Conservation (phyloP, 192 early-diverging fungal genomes). For the Podila minutissima region DNA sequence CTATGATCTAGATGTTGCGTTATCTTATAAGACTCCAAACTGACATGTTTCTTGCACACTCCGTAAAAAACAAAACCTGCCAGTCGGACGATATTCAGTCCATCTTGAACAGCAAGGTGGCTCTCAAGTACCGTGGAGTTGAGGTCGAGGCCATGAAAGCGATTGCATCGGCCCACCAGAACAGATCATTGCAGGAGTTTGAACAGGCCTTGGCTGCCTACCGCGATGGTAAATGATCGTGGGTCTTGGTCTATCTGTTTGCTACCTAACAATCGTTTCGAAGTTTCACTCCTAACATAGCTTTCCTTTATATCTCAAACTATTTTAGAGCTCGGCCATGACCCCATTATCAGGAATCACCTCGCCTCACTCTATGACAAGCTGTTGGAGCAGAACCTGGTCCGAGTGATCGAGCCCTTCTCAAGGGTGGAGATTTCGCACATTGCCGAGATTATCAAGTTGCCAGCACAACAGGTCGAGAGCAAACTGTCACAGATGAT, state of each 20-base stretch:
- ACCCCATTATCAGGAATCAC: constrained; percentile 95
- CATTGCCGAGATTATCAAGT: constrained; percentile 92
- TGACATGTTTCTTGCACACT: too few species aligned
- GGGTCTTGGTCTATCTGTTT: background rate
- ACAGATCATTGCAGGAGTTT: constrained; percentile 97
- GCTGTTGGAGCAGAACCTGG: constrained; percentile 95
- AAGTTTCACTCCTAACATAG: background rate
- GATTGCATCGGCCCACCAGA: constrained; percentile 95
- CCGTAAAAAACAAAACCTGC: background rate
- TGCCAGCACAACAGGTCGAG: constrained; percentile 95
- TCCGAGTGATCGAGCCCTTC: constrained; percentile 98
- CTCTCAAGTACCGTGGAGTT: constrained; percentile 85
- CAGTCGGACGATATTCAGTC: constrained; percentile 94
- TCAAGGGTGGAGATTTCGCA: constrained; percentile 97
- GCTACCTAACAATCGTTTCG: background rate
- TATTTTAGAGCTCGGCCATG: constrained; percentile 80
- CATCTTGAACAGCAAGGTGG: constrained; percentile 93
- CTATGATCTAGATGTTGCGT: too few species aligned
- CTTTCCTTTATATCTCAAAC: constrained; percentile 7
- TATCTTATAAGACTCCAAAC: too few species aligned
- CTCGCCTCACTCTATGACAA: constrained; percentile 95
- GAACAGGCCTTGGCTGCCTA: constrained; percentile 90
- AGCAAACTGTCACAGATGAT: constrained; percentile 99
- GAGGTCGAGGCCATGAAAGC: constrained; percentile 96
- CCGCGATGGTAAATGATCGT: constrained; percentile 72